phyloP scores from a whole-genome alignment of 2,329 filamentous ascomycete species.

The Sporothrix pseudoabietina region DNA sequence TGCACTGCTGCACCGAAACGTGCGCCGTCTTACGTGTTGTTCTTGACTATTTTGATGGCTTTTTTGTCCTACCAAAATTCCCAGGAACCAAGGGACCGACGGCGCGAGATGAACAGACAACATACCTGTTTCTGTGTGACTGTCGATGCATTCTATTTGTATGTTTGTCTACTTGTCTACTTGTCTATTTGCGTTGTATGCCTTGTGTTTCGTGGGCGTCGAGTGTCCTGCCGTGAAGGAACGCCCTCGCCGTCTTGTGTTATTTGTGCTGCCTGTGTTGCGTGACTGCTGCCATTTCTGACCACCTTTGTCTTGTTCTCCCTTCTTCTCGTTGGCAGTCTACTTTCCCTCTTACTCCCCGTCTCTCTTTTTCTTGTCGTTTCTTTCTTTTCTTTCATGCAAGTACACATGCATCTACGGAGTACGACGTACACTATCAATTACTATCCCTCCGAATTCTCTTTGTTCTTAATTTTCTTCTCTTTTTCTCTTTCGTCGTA shows the following conservation, averaged over 20 bases:
- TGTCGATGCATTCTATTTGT: background rate
- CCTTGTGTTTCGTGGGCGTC: background rate
- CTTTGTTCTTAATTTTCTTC: background rate
- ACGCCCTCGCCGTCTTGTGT: constrained; percentile 13
- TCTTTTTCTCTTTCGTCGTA: background rate
- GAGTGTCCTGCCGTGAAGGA: background rate
- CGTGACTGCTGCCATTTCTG: background rate
- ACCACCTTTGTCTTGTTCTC: background rate
- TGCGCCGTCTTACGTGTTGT: background rate
- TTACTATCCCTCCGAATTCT: background rate
- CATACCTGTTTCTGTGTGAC: background rate
- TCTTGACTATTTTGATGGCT: background rate
- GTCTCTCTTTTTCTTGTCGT: background rate
- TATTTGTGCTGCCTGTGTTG: background rate
- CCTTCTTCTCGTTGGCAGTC: background rate
- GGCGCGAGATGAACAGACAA: background rate
- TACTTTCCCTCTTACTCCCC: background rate
- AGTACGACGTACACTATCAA: background rate
- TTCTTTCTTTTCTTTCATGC: background rate
- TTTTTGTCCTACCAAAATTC: background rate
- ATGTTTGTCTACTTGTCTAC: too few species aligned
- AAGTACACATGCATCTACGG: background rate
- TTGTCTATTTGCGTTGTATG: too few species aligned
- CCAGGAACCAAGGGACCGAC: background rate
- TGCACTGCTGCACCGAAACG: background rate